Evolutionary conservation across 345 rosid species (phyloP), one percentile per base, ranked within the genome.

Genomic region (Mangifera indica): DNA sequence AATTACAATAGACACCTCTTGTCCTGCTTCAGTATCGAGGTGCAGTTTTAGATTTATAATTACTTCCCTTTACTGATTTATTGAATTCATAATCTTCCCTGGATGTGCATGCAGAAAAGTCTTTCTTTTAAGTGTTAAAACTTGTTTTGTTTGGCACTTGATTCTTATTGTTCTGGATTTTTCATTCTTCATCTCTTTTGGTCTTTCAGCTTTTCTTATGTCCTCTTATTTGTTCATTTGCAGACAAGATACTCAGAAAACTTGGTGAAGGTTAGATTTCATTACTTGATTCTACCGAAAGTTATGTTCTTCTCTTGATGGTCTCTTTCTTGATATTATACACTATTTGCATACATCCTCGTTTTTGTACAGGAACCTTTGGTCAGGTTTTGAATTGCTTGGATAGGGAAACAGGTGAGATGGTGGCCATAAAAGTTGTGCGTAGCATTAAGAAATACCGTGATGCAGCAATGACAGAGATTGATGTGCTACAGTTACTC

Each of bases 371-470:
- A 89, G 93, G 93, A 32, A 87, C 91, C 40, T 89, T 89, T 66
- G 91, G 93, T 69, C 91, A 85, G 87, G 93, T 89, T 65, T 74
- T 89, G 81, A 91, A 89, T 79, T 89, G 93, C 61, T 89, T 87
- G 86, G 93, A 89, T 76, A 84, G 89, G 73, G 93, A 87, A 76
- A 76, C 79, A 21, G 81, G 79, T 73, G 89, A 80, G 72, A 80
- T 77, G 77, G 93, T 87, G 76, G 93, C 93, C 54, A 81, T 89
- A 74, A 87, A 87, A 81, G 87, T 89, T 72, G 89, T 89, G 64
- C 79, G 91, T 24, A 84, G 89, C 63, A 82, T 79, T 48, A 89
- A 85, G 71, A 89, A 89, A 69, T 87, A 87, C 67, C 81, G 89
- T 29, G 89, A 89, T 67, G 93, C 88, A 26, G 93, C 91, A 65